Evolutionary conservation across 2,329 filamentous ascomycete genomes (phyloP), one percentile per base, ranked within the genome.

Genomic region (Pseudogymnoascus pannorum): DNA sequence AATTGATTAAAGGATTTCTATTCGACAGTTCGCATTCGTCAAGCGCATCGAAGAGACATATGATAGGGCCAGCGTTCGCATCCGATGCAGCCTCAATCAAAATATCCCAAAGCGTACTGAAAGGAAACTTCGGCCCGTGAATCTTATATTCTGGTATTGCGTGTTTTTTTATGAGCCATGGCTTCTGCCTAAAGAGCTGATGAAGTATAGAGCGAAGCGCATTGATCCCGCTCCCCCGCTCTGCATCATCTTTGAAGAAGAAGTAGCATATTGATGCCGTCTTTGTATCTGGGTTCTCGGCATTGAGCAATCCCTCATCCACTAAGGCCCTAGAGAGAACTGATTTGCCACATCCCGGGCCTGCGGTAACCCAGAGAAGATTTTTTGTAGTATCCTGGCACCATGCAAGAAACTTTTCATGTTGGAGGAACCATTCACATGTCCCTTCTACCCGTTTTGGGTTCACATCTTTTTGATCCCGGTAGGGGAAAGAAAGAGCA

Each of bases 321-420:
- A 75, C 64, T 4, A 75, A 59, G 7, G 65, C 14, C 12, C 59
- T 64, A 8, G 70, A 64, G 3, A 73, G 62, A 18, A 73, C 70
- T 0, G 73, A 75, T 60, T 75, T 75, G 3, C 73, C 72, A 61
- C 71, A 73, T 1, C 72, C 71, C 5, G 71, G 72, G 8, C 68
- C 69, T 4, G 72, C 72, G 5, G 70, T 70, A 2, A 75, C 68
- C 71, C 71, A 74, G 7, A 74, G 65, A 29, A 72, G 42, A 36
- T 61, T 65, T 0, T 69, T 68, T 4, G 60, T 14, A 0, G 31
- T 33, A n/a, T 62, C 57, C 1, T 69, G 61, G 4, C 64, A 64
- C 73, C 73, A 75, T 5, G 63, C 42, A 6, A 44, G 63, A 22
- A 72, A 75, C 11, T 29, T 60, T 0, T 60, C 31, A 51, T 75